Evolutionary conservation across 345 rosid genomes (phyloP).

Genomic region (Eucalyptus shirleyi): DNA sequence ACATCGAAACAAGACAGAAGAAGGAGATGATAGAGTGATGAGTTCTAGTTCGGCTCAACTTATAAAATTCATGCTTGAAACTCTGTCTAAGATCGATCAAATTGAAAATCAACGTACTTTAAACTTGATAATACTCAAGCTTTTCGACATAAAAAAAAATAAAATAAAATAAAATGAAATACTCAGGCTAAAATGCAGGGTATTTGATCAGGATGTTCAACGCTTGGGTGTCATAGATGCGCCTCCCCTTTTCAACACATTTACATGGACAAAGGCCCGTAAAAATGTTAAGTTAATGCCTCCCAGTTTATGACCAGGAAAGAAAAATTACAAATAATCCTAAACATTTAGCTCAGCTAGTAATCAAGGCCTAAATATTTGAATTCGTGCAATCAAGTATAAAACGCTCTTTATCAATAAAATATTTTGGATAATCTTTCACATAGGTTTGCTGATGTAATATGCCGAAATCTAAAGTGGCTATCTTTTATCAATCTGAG

Average conservation of each 20-base stretch:
- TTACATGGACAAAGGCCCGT: neutral
- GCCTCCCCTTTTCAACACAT: neutral
- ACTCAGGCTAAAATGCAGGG: neutral
- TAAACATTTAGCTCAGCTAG: neutral
- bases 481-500: neutral
- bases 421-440: neutral
- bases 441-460: neutral
- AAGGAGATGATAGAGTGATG: neutral
- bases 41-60: neutral
- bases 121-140: neutral
- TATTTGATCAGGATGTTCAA: neutral
- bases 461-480: neutral
- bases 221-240: neutral
- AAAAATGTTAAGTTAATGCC: neutral
- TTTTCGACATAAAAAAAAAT: too few relatives aligned
- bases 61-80: neutral
- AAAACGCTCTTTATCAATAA: neutral
- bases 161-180: too few relatives aligned
- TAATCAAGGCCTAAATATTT: neutral
- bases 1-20: neutral
- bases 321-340: neutral
- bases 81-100: neutral
- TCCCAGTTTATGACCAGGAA: neutral
- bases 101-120: neutral
- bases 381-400: neutral